Evolutionary conservation across 495 filamentous ascomycete genomes (phyloP), one percentile per base, ranked within the genome.

Genomic region (Neurospora terricola): DNA sequence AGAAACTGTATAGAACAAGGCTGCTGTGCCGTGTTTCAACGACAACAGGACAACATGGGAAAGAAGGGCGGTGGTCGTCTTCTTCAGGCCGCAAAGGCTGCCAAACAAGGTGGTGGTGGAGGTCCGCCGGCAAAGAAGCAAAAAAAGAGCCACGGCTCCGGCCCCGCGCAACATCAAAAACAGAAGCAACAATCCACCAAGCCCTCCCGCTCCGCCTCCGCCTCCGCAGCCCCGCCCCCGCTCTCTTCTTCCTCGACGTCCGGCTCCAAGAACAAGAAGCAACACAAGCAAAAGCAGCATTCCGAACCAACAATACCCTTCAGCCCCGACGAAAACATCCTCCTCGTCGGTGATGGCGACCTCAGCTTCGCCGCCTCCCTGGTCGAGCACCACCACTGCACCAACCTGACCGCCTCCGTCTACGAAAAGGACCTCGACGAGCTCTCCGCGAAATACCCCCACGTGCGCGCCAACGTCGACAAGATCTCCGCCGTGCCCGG

Each of bases 331-430:
- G 89, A 96, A 79, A 83, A 87, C 72, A 92, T 98, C 73, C 88
- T 99, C 36, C 86, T 98, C 3, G 81, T 99, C 76, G 96, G 95
- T 69, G 95, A 99, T 84, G 95, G 92, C 84, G 94, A 99, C 79
- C 94, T 99, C 79, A 95, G 92, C 72, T 98, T 97, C 81, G 89
- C 94, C 21, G 88, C 86, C 73, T 92, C 92, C 1, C 84, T 98
- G 16, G 86, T 91, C 72, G 83, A 85, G 38, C 87, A 92, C 79
- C 92, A 97, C 82, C 86, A 83, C 69, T 94, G 90, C 83, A 84
- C 81, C 73, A 83, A 88, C 75, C 78, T 96, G 8, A 87, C 88
- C 16, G 83, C 85, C 39, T 87, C 85, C 0, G 83, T 90, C 5
- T 80, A 85, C 43, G 85, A 88, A 73, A 83, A 76, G 71, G 74